phyloP scores from a whole-genome alignment of 176 grass and related monocot genomes.

The Melocanna baccifera region DNA sequence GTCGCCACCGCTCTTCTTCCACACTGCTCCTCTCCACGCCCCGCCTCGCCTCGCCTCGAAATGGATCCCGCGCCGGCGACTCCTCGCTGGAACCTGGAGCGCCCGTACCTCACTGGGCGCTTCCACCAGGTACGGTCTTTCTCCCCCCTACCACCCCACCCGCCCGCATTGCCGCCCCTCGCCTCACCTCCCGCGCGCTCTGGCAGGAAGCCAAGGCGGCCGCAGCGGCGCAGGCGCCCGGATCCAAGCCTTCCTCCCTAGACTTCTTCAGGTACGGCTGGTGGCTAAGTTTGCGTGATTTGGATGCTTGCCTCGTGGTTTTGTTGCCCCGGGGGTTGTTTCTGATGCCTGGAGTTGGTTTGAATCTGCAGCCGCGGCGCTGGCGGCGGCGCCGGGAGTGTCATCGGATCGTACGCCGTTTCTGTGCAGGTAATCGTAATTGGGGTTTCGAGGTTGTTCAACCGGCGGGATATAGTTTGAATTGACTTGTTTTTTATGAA shows the following conservation, averaged over 20 bases:
- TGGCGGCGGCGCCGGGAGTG: slow-evolving; percentile 49
- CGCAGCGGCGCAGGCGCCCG: slow-evolving; percentile 35
- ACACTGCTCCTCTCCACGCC: background rate
- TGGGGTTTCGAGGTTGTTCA: background rate
- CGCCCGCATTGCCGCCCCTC: background rate
- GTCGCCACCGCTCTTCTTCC: background rate
- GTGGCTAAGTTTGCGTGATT: background rate
- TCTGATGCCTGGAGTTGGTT: slow-evolving; percentile 26
- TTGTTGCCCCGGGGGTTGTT: background rate
- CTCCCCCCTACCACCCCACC: background rate
- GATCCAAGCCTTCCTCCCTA: slow-evolving; percentile 63
- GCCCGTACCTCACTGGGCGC: slow-evolving; percentile 84
- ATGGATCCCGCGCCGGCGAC: slow-evolving; percentile 64
- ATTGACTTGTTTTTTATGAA: background rate
- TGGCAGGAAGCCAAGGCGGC: slow-evolving; percentile 67
- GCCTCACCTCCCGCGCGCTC: background rate
- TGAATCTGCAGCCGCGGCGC: slow-evolving; percentile 50
- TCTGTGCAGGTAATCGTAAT: slow-evolving; percentile 68
- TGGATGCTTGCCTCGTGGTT: background rate
- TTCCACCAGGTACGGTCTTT: slow-evolving; percentile 70
- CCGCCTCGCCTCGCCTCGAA: background rate
- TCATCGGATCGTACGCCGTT: slow-evolving; percentile 81
- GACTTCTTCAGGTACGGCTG: slow-evolving; percentile 53
- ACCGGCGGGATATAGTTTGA: background rate
- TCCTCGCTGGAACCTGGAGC: slow-evolving; percentile 85